Evolutionary conservation across 164 flowering plant genomes (phyloP), one percentile per base, ranked within the genome.

Genomic region (Cinnamomum chago): DNA sequence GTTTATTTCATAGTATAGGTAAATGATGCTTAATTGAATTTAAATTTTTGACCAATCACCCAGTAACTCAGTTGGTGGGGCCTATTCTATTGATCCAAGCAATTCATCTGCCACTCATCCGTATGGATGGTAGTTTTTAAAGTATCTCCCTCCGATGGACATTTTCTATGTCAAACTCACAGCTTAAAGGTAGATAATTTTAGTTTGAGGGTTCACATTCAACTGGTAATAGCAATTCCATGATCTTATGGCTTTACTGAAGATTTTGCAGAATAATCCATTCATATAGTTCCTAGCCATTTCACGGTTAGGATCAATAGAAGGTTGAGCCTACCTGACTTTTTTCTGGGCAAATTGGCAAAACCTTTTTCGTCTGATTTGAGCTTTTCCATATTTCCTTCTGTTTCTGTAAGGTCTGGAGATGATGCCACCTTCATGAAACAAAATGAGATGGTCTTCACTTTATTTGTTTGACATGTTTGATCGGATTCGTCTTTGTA

Each of bases 401-500:
- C 3, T 55, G 60, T 55, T 55, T 55, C 20, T 55, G 17, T 18
- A 14, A 55, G n/a, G 60, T 18, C 6, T 55, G 17, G 60, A 52
- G 18, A 52, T 52, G 58, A 52, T 24, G 25, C 3, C 70, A 68
- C 23, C 51, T 27, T 68, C 70, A 35, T 68, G 70, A 68, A 35
- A 20, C 52, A 35, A 40, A 30, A 30, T 30, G 5, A 30, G 35
- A 30, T 30, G 35, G 4, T 76, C 40, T 70, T 27, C n/a, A 30
- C 14, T 50, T 40, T 40, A 18, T 68, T 66, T 28, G 14, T 71
- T 66, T 62, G 2, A 20, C n/a, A 65, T 75, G 62, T 77, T 73
- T 65, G 65, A 58, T 23, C 2, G 7, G 18, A 22, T 66, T 9
- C 72, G 62, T 20, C 64, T 76, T 74, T 71, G 33, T 82, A 80